A percentile compares a stretch with the other conserved stretches of the same genome.
Evolutionary conservation across 495 filamentous ascomycete species (phyloP).

Genomic region (Lepidopterella palustris): DNA sequence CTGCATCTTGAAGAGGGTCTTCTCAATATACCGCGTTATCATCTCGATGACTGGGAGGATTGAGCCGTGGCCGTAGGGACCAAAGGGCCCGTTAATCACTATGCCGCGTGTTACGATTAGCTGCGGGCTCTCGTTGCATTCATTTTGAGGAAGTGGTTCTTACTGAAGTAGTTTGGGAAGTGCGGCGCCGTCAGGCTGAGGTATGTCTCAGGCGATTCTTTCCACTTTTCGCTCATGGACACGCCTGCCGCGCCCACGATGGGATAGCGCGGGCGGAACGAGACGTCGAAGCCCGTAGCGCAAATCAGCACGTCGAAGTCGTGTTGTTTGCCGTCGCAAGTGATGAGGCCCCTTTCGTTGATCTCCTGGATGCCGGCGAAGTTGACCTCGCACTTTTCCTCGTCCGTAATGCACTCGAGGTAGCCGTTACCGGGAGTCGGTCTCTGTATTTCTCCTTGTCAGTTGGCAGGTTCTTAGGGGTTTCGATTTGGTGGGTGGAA

Average conservation of each 20-base stretch:
- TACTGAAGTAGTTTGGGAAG: conserved; percentile 7
- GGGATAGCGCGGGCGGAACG: background rate
- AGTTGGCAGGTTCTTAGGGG: no score
- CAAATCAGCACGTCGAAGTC: conserved; percentile 1
- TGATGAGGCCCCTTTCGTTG: background rate
- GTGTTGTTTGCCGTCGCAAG: background rate
- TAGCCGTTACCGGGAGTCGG: background rate
- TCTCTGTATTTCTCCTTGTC: background rate
- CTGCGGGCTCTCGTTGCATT: no score
- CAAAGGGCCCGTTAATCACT: background rate
- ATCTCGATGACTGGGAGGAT: background rate
- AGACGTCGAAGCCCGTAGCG: conserved; percentile 4
- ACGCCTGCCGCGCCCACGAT: background rate
- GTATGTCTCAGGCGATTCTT: background rate
- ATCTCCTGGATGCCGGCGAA: background rate
- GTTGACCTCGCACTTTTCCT: background rate
- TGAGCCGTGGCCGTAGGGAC: background rate
- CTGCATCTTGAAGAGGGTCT: background rate
- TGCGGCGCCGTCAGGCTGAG: background rate
- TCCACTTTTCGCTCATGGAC: background rate
- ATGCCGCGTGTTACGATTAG: no score
- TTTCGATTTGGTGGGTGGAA: no score
- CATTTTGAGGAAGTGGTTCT: background rate
- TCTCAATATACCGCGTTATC: background rate
- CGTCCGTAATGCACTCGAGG: background rate